These are phyloP conservation scores for Micractinium conductrix DNA, from an alignment of 139 green algal species.

Conservation along the genomic window DNA sequence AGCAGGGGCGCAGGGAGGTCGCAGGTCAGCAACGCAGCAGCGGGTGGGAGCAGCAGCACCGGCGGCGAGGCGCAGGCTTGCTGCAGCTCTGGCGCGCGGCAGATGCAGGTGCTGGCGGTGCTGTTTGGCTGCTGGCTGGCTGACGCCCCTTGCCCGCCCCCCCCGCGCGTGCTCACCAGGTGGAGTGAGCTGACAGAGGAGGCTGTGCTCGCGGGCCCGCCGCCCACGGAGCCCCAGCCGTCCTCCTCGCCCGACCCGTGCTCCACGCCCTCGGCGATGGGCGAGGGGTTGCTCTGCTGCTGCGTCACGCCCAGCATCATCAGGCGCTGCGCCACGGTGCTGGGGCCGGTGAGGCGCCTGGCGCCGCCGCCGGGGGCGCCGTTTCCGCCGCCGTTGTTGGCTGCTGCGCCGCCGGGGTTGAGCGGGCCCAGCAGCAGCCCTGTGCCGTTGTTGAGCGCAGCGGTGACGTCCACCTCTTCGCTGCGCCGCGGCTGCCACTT, in stretches of 20 bases:
- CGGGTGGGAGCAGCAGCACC: too few species aligned
- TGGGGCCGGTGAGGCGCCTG: neutral
- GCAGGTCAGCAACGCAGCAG: too few species aligned
- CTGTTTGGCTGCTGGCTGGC: too few species aligned
- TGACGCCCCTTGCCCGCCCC: too few species aligned
- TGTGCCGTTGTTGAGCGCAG: constrained; percentile 24
- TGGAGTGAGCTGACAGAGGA: constrained; percentile 7
- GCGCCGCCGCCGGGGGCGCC: neutral
- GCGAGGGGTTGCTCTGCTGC: constrained; percentile 10
- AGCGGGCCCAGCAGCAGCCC: constrained; percentile 7
- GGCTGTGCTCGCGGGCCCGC: neutral
- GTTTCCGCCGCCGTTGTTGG: too few species aligned
- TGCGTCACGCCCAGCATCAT: constrained; percentile 33
- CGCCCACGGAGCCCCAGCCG: neutral
- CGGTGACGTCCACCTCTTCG: constrained; percentile 47
- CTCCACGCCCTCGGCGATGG: constrained; percentile 38
- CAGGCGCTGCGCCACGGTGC: constrained; percentile 45
- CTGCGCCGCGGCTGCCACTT: constrained; percentile 69
- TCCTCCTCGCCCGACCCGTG: neutral
- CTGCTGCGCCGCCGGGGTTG: too few species aligned
- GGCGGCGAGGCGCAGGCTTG: too few species aligned
- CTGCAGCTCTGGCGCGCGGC: too few species aligned
- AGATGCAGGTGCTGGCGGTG: too few species aligned
- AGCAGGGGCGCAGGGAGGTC: too few species aligned
- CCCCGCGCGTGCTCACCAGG: too few species aligned